phyloP scores from a whole-genome alignment of 2,329 filamentous ascomycete genomes.

The Aschersonia sp. region DNA sequence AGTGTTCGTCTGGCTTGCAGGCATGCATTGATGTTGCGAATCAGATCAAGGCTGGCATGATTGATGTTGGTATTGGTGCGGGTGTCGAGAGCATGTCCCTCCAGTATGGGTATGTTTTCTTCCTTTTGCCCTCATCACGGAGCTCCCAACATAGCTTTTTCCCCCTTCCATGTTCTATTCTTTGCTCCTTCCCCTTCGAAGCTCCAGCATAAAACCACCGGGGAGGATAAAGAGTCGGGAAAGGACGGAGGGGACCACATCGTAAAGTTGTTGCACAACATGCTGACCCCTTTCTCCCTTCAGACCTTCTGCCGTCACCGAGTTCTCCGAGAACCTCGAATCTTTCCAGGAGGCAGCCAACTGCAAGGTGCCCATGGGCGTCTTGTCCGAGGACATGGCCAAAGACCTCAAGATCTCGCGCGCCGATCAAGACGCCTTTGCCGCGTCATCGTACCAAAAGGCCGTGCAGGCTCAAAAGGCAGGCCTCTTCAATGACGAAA shows the following conservation, averaged over 20 bases:
- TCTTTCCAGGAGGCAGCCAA: slow-evolving; percentile 69
- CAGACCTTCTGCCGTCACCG: slow-evolving; percentile 69
- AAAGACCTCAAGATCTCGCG: slow-evolving; percentile 65
- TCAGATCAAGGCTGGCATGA: slow-evolving; percentile 82
- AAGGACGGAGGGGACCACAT: too few species aligned
- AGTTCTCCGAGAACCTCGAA: slow-evolving; percentile 86
- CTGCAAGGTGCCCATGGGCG: slow-evolving; percentile 97
- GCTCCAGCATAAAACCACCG: too few species aligned
- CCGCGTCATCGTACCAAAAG: slow-evolving; percentile 85
- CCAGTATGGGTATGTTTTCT: slow-evolving; percentile 62
- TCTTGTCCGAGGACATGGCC: slow-evolving; percentile 89
- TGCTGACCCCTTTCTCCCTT: neutral
- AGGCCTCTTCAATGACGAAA: slow-evolving; percentile 90
- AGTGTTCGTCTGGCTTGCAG: slow-evolving; percentile 88
- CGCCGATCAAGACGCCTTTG: slow-evolving; percentile 75
- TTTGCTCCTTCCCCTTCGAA: too few species aligned
- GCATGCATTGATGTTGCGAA: slow-evolving; percentile 91
- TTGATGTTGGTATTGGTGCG: slow-evolving; percentile 85
- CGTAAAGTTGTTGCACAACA: too few species aligned
- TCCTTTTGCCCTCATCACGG: too few species aligned
- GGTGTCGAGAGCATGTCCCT: slow-evolving; percentile 94
- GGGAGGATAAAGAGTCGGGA: too few species aligned
- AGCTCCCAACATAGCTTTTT: too few species aligned
- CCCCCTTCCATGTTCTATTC: too few species aligned
- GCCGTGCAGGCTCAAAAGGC: slow-evolving; percentile 70